Evolutionary conservation across 805 yeast species (phyloP), one percentile per base, ranked within the genome.

Genomic region (Candida cerambycidarum): DNA sequence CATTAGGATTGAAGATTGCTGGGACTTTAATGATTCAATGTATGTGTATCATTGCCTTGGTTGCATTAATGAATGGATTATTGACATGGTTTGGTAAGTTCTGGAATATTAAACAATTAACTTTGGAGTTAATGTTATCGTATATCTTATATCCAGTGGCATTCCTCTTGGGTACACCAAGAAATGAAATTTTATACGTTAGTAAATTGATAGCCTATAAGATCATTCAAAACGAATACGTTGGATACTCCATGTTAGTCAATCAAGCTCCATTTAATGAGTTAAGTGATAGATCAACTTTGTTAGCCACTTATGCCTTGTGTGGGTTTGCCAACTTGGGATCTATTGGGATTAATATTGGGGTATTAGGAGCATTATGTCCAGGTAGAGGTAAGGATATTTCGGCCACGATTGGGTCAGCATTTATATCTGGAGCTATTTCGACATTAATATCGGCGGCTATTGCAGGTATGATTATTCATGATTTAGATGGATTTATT

Each of bases 251-350:
- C 41, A 58, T 76, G 57, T 63, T 69, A 51, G 59, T 58, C 35
- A 57, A 53, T 46, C 58, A 67, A 3, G 71, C 71, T 42, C 75
- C 75, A 13, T 78, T 73, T 63, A 67, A 63, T 28, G 54, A 59
- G 34, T 59, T 80, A 71, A 66, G 78, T 28, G 60, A 66, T 40
- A 73, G 84, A 60, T 78, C 79, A 29, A 67, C 67, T 27, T 62
- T 80, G 54, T 64, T 80, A 53, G 82, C 83, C 27, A 79, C 84
- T 14, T 80, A 78, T 49, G 79, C 81, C 14, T 69, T 78, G 32
- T 79, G 84, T 66, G 83, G 85, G 1, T 80, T 80, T 58, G 76
- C 83, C 27, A 80, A 80, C 60, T 63, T 80, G 36, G 85, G 84
- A 23, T 75, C 82, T 5, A 66, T 80, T 49, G 85, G 83, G 53